Evolutionary conservation across 129 eudicot genomes (phyloP).

Genomic region (Artemisia annua): DNA sequence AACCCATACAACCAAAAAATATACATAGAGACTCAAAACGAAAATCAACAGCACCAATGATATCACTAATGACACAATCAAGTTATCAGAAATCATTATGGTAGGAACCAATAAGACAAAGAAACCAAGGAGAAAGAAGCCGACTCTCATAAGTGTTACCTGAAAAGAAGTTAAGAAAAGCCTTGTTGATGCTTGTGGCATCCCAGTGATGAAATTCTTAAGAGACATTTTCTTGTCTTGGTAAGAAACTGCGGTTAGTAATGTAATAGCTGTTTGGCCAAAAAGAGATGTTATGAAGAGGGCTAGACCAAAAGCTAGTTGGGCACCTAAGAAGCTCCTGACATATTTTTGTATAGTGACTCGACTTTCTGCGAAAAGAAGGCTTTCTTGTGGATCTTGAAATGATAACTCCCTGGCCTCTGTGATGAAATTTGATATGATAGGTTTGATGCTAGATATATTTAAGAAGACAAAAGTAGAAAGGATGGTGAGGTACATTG

Average conservation of each 20-base stretch:
- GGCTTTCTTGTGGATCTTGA: constrained; percentile 16
- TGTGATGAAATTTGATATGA: background rate
- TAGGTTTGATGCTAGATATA: constrained; percentile 16
- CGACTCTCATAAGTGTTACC: constrained; percentile 15
- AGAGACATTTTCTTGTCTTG: constrained; percentile 1
- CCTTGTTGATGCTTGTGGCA: background rate
- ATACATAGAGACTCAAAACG: constrained; percentile 11
- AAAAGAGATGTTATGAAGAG: constrained; percentile 4
- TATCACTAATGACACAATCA: background rate
- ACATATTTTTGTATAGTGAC: constrained; percentile 6
- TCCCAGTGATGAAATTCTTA: background rate
- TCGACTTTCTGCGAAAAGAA: background rate
- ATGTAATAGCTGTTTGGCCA: constrained; percentile 23
- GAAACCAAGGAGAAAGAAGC: constrained; percentile 6
- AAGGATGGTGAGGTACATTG: background rate
- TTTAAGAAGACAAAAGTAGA: background rate
- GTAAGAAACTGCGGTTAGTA: constrained; percentile 11
- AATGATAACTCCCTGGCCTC: background rate
- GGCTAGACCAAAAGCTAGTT: constrained; percentile 19
- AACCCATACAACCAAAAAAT: constrained; percentile 31
- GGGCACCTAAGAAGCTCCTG: constrained; percentile 8
- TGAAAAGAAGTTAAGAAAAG: constrained; percentile 20
- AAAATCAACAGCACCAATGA: background rate
- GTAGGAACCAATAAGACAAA: background rate
- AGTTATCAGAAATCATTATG: constrained; percentile 8